These are phyloP conservation scores for Agaricus bisporus DNA, from an alignment of 768 basidiomycete genomes.

Conservation along the genomic window DNA sequence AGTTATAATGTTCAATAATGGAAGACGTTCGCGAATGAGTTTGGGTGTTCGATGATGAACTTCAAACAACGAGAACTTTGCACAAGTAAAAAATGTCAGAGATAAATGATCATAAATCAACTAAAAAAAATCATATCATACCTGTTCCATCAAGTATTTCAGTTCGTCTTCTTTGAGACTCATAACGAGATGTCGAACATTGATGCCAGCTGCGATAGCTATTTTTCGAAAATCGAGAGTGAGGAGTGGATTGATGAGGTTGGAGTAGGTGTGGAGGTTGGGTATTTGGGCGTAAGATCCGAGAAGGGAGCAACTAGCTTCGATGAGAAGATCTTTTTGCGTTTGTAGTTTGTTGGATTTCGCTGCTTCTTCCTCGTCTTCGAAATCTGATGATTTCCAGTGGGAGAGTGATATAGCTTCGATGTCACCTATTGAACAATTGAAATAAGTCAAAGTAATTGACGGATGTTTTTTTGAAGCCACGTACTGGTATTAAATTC, in stretches of 20 bases:
- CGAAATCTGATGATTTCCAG: background rate
- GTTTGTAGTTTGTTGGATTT: background rate
- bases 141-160: background rate
- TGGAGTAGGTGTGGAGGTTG: background rate
- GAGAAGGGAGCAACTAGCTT: conserved; percentile 6
- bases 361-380: no score
- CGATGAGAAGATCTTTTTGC: background rate
- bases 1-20: background rate
- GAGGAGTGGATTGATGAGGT: background rate
- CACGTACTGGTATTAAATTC: background rate
- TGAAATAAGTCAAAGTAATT: background rate
- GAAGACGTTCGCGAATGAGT: conserved; percentile 5
- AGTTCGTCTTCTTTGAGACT: background rate
- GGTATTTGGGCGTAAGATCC: background rate
- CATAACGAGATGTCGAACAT: background rate
- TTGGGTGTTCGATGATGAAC: background rate
- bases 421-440: background rate
- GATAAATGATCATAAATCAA: no score
- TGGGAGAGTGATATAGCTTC: background rate
- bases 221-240: background rate
- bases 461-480: no score
- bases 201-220: background rate
- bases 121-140: no score
- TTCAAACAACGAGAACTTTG: background rate
- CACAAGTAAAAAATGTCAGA: no score